Percentiles rank a stretch among this genome's conserved stretches.
These are phyloP conservation scores for Globisporangium paroecandrum DNA, from an alignment of 352 stramenopile genomes.

Conservation along the genomic window DNA sequence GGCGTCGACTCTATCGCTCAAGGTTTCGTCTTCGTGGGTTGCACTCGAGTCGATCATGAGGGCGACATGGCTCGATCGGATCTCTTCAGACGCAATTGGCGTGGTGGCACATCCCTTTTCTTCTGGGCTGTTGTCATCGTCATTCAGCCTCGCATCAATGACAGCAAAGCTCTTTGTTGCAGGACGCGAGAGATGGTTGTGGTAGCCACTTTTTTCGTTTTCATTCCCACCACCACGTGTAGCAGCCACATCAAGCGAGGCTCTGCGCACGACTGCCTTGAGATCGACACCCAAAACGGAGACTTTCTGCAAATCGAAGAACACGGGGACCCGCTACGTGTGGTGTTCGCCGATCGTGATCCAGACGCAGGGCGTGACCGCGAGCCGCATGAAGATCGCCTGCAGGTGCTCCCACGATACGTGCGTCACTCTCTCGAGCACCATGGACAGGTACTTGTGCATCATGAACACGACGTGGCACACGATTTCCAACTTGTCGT, in stretches of 20 bases:
- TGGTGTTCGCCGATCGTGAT: slow-evolving; percentile 37
- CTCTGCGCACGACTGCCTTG: not conserved
- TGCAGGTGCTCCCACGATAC: slow-evolving; percentile 29
- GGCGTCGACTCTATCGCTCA: not conserved
- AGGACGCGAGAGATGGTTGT: not conserved
- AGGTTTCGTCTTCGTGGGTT: not conserved
- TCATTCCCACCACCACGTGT: not conserved
- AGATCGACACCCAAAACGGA: not conserved
- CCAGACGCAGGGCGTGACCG: slow-evolving; percentile 30
- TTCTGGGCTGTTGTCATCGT: not conserved
- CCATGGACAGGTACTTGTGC: slow-evolving; percentile 36
- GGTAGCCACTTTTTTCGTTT: not conserved
- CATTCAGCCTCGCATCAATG: not conserved
- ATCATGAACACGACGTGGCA: slow-evolving; percentile 31
- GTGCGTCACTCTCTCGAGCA: slow-evolving; percentile 21
- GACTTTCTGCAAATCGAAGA: not conserved
- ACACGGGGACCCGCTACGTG: slow-evolving; percentile 4
- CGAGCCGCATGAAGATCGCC: slow-evolving; percentile 30
- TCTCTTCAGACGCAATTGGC: not conserved
- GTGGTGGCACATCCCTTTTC: not conserved
- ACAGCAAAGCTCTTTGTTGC: not conserved
- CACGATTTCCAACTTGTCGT: slow-evolving; percentile 30
- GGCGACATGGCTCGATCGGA: not conserved
- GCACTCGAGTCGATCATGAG: not conserved
- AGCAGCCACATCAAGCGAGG: not conserved